phyloP scores from a whole-genome alignment of 352 stramenopile genomes.

The Hyaloperonospora brassicae region DNA sequence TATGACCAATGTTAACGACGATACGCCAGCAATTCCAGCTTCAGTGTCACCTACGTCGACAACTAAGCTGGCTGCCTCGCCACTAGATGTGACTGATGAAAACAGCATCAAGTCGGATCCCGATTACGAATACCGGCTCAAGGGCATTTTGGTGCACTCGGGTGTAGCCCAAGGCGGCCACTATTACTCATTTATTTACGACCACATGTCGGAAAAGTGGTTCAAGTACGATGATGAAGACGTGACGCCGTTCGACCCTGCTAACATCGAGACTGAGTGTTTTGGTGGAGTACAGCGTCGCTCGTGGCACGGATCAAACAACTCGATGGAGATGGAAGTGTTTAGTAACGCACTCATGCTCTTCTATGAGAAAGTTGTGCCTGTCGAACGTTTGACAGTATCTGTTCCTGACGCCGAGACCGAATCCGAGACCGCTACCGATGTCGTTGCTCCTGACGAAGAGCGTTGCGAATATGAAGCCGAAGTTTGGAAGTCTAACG shows the following conservation, averaged over 20 bases:
- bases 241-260: constrained; percentile 94
- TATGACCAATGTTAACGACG: constrained; percentile 42
- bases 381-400: constrained; percentile 31
- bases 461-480: constrained; percentile 74
- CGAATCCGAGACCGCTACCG: constrained; percentile 8
- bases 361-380: constrained; percentile 97
- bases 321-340: constrained; percentile 96
- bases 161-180: constrained; percentile 97
- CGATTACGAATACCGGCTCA: constrained; percentile 95
- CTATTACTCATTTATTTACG: constrained; percentile 95
- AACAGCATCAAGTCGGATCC: constrained; percentile 52
- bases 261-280: constrained; percentile 94
- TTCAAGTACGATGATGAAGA: constrained; percentile 99
- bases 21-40: constrained; percentile 18
- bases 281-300: constrained; percentile 95
- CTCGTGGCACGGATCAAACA: constrained; percentile 91
- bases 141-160: constrained; percentile 96
- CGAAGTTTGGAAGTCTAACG: constrained; percentile 92
- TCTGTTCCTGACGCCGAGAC: constrained; percentile 4
- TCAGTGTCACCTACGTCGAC: constrained; percentile 23
- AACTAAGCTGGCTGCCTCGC: constrained; percentile 17
- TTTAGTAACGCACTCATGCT: constrained; percentile 98
- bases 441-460: constrained; percentile 26
- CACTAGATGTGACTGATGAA: constrained; percentile 10
- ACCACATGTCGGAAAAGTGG: constrained; percentile 91